Evolutionary conservation across 164 flowering plant genomes (phyloP), one percentile per base, ranked within the genome.

Genomic region (Vitis rupestris): DNA sequence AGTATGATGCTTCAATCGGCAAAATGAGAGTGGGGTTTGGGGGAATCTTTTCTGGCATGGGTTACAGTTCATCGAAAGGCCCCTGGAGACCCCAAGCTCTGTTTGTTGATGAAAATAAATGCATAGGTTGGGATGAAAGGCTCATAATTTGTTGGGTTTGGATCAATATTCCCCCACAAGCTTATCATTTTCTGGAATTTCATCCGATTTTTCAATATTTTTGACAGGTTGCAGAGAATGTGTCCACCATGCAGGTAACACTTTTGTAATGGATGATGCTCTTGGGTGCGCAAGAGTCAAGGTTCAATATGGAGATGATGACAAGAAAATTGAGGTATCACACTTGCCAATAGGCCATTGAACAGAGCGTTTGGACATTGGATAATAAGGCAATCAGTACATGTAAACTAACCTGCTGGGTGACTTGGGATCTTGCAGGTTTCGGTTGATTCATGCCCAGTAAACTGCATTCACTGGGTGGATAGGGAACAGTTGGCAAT

Each of bases 401-500:
- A 37, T 37, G 4, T 37, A 37, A 37, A 44, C 16, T 16, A 44
- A 9, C 11, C 19, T 8, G 37, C 11, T 10, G 14, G 59, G 14
- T 44, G 10, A 6, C 4, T 29, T 54, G 11, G 53, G 59, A 31
- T 10, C 9, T 57, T 61, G 53, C 83, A 85, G 89, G 88, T 83
- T 3, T 72, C 91, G 2, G 85, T 89, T 9, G 94, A 87, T 27
- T 89, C 90, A 16, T 89, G 90, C 67, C 94, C 94, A n/a, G 87
- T 87, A 76, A 87, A 85, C 75, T 87, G 90, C 82, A 89, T 84
- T 19, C 86, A 89, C 70, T 83, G 91, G 91, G 91, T 89, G 58
- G 86, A 87, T 4, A 76, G 66, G 54, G 87, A 87, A 75, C 91
- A 87, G 50, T 62, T 87, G 70, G 63, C 77, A 30, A 81, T 79